These are phyloP conservation scores for Cladosporium phlei DNA, from an alignment of 2,329 filamentous ascomycete species.

Conservation along the genomic window DNA sequence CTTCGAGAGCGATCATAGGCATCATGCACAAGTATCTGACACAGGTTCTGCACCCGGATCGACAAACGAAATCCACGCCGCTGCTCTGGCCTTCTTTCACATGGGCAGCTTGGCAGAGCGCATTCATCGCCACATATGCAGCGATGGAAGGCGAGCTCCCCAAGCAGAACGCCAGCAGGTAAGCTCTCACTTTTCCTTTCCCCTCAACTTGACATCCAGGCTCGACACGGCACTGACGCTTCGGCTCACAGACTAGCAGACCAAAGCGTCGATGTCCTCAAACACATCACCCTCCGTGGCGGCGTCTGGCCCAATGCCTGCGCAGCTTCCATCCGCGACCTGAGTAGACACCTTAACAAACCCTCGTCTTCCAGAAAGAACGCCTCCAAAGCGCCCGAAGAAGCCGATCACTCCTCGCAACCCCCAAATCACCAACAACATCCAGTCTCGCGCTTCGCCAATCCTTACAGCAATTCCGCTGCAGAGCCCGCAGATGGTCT, in stretches of 20 bases:
- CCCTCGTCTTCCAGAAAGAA: background rate
- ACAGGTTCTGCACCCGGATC: background rate
- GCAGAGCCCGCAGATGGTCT: constrained; percentile 4
- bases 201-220: no score
- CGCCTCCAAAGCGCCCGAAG: background rate
- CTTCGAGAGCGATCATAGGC: constrained; percentile 44
- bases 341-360: constrained; percentile 12
- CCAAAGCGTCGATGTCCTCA: constrained; percentile 15
- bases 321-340: constrained; percentile 16
- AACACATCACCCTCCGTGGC: constrained; percentile 14
- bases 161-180: constrained; percentile 37
- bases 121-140: constrained; percentile 49
- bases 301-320: constrained; percentile 18
- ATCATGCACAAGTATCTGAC: constrained; percentile 31
- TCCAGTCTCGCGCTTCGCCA: background rate
- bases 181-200: constrained; percentile 16
- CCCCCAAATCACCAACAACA: background rate
- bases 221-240: no score
- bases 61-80: background rate
- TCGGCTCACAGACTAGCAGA: constrained; percentile 15
- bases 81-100: constrained; percentile 51
- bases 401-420: background rate
- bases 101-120: constrained; percentile 52
- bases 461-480: background rate
- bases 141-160: constrained; percentile 44